Conservation (phyloP, 2,329 filamentous ascomycete genomes). For the Emmonsia crescens region DNA sequence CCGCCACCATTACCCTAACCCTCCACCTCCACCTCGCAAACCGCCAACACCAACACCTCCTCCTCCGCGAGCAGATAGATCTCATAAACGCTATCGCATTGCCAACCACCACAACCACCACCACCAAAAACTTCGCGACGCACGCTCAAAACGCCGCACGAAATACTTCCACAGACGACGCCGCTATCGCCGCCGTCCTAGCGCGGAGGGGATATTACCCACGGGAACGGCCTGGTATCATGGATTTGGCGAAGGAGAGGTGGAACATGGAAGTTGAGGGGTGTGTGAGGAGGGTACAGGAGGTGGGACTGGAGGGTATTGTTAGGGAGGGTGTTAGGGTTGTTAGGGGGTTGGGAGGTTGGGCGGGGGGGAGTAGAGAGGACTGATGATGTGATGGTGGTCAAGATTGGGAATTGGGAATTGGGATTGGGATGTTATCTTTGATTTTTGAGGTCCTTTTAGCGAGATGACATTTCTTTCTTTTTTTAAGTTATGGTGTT, state of each 20-base stretch:
- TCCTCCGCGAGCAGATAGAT: slow-evolving; percentile 36
- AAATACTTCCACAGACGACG: not conserved
- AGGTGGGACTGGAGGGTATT: slow-evolving; percentile 53
- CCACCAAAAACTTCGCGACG: not conserved
- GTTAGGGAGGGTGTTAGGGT: slow-evolving; percentile 38
- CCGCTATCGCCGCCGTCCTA: slow-evolving; percentile 8
- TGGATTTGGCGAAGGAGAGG: slow-evolving; percentile 60
- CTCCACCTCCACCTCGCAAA: slow-evolving; percentile 59
- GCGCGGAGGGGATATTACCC: slow-evolving; percentile 12
- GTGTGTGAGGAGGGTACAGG: slow-evolving; percentile 55
- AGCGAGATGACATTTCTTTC: not conserved
- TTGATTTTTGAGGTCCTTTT: not conserved
- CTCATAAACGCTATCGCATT: slow-evolving; percentile 31
- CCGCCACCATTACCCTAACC: slow-evolving; percentile 61
- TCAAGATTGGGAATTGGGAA: not conserved
- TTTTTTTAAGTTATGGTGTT: not conserved
- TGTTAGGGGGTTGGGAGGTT: slow-evolving; percentile 11
- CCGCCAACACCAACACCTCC: slow-evolving; percentile 40
- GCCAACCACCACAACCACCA: slow-evolving; percentile 4
- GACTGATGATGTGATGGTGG: not conserved
- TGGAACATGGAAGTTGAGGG: slow-evolving; percentile 67
- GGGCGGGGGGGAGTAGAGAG: not conserved
- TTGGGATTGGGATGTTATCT: not conserved
- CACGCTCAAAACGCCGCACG: not conserved
- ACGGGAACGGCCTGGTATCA: slow-evolving; percentile 25